A percentile compares a stretch with the other conserved stretches of the same genome.
Evolutionary conservation across 2,329 filamentous ascomycete species (phyloP).

Genomic region (Colletotrichum lindemuthianum): DNA sequence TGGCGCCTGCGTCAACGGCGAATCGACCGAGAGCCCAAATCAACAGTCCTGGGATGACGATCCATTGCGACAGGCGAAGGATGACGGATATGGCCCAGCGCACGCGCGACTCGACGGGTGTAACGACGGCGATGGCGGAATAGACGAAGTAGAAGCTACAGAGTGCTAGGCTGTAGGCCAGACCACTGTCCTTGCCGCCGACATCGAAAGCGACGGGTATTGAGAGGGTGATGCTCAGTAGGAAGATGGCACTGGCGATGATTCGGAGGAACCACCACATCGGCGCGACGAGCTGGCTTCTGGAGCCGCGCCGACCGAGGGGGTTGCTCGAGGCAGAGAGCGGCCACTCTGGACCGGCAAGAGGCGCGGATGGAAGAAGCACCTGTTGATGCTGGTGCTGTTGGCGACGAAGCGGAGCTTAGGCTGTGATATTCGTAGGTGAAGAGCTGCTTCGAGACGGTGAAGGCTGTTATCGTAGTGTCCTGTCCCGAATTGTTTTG

Average conservation of each 20-base stretch:
- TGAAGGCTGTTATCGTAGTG: neutral
- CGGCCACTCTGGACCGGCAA: slow-evolving; percentile 25
- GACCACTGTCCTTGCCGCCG: slow-evolving; percentile 90
- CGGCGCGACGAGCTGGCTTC: slow-evolving; percentile 48
- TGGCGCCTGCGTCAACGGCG: slow-evolving; percentile 83
- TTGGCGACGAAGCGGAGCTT: slow-evolving; percentile 6
- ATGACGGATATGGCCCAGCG: slow-evolving; percentile 76
- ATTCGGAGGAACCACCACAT: slow-evolving; percentile 88
- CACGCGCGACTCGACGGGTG: slow-evolving; percentile 80
- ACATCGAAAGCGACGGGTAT: slow-evolving; percentile 98
- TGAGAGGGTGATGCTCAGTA: slow-evolving; percentile 91
- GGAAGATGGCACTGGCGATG: slow-evolving; percentile 83
- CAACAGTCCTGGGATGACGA: slow-evolving; percentile 84
- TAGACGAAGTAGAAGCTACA: slow-evolving; percentile 92
- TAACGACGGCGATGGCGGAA: slow-evolving; percentile 81
- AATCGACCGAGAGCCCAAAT: slow-evolving; percentile 98
- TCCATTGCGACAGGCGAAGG: slow-evolving; percentile 82
- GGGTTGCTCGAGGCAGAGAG: slow-evolving; percentile 10
- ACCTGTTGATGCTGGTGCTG: slow-evolving; percentile 11
- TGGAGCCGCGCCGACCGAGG: slow-evolving; percentile 38
- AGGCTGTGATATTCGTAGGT: neutral
- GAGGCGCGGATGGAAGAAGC: slow-evolving; percentile 3
- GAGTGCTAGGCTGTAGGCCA: slow-evolving; percentile 91
- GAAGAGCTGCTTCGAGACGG: slow-evolving; percentile 3
- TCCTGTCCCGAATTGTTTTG: no score